Percentiles rank a stretch among this genome's conserved stretches.
Conservation (phyloP, 1,139 yeast species). For the Geotrichum carabidarum region DNA sequence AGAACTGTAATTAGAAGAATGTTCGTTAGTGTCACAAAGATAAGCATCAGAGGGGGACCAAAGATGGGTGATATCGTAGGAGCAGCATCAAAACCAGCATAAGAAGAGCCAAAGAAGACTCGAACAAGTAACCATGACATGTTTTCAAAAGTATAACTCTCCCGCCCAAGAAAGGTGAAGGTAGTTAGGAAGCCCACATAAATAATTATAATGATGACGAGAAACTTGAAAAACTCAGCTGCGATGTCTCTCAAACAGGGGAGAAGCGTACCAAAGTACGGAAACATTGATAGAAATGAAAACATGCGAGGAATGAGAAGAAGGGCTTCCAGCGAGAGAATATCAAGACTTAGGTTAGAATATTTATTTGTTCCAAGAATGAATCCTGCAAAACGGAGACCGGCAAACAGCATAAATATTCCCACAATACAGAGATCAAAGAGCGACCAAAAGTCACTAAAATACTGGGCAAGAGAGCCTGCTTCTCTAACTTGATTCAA, state of each 20-base stretch:
- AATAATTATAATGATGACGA: constrained; percentile 32
- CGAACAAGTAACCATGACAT: constrained; percentile 36
- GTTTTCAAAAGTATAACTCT: constrained; percentile 27
- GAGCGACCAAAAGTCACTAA: constrained; percentile 34
- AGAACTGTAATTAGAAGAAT: constrained; percentile 34
- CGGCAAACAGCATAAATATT: constrained; percentile 29
- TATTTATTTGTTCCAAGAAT: constrained; percentile 20
- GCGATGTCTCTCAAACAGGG: constrained; percentile 35
- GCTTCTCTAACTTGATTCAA: constrained; percentile 35
- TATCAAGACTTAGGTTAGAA: constrained; percentile 30
- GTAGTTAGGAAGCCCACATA: constrained; percentile 36
- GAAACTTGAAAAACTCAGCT: constrained; percentile 34
- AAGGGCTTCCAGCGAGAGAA: constrained; percentile 34
- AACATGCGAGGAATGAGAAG: constrained; percentile 35
- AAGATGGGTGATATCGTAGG: constrained; percentile 31
- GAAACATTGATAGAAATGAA: constrained; percentile 33
- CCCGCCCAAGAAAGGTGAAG: constrained; percentile 35
- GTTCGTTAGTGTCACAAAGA: constrained; percentile 32
- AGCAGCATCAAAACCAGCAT: constrained; percentile 35
- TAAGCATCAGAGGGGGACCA: constrained; percentile 35
- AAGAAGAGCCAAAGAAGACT: constrained; percentile 35
- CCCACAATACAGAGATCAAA: constrained; percentile 32
- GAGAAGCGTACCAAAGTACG: constrained; percentile 36
- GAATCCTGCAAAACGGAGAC: constrained; percentile 25
- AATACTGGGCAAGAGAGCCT: constrained; percentile 30